phyloP scores from a whole-genome alignment of 1,139 yeast species.

The Spencermartinsiella ligniputridi region DNA sequence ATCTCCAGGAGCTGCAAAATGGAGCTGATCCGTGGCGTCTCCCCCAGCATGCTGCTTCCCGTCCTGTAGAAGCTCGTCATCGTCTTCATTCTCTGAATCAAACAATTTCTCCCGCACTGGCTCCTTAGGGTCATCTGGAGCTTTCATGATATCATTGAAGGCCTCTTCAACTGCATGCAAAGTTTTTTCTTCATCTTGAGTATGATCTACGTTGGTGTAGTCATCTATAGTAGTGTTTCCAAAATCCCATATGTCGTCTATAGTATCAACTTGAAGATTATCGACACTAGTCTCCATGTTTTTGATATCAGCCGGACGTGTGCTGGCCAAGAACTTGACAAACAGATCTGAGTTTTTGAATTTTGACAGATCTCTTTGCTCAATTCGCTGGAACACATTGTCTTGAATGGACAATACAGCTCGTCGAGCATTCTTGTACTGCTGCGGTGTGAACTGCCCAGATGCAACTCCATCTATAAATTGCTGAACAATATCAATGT shows the following conservation, averaged over 20 bases:
- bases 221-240: slow-evolving; percentile 3
- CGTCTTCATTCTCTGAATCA: slow-evolving; percentile 18
- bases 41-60: slow-evolving; percentile 2
- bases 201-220: slow-evolving; percentile 1
- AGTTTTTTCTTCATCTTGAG: slow-evolving; percentile 10
- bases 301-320: slow-evolving; percentile 26
- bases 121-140: slow-evolving; percentile 13
- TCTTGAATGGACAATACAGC: slow-evolving; percentile 55
- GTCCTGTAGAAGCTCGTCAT: slow-evolving; percentile 6
- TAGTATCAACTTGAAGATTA: slow-evolving; percentile 25
- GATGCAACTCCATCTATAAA: slow-evolving; percentile 21
- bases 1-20: slow-evolving; percentile 65
- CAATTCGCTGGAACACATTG: slow-evolving; percentile 46
- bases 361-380: slow-evolving; percentile 47
- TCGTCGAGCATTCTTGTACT: slow-evolving; percentile 44
- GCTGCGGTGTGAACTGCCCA: slow-evolving; percentile 12
- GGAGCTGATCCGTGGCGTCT: slow-evolving; percentile 15
- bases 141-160: slow-evolving; percentile 53
- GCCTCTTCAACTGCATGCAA: slow-evolving; percentile 64
- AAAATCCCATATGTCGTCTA: slow-evolving; percentile 16
- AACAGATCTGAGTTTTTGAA: slow-evolving; percentile 53
- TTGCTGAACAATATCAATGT: slow-evolving; percentile 22
- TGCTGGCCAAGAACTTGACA: slow-evolving; percentile 43
- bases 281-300: slow-evolving; percentile 21
- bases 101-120: slow-evolving; percentile 9